These are phyloP conservation scores for Cicer cuneatum DNA, from an alignment of 306 rosid species.

Conservation along the genomic window DNA sequence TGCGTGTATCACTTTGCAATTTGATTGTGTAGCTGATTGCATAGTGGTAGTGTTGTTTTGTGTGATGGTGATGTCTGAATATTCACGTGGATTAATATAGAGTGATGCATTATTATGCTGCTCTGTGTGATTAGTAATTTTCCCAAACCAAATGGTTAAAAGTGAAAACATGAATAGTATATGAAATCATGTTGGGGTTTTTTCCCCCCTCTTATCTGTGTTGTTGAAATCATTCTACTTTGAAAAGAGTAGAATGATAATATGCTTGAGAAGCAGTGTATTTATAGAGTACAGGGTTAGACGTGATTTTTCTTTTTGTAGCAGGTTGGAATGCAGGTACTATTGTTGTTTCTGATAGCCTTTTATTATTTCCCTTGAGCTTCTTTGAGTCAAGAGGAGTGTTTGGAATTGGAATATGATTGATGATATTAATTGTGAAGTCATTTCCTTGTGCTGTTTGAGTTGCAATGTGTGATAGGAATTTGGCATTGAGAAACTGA, in stretches of 20 bases:
- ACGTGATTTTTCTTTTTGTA: not conserved
- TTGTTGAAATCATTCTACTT: not conserved
- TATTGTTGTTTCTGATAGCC: conserved; percentile 7
- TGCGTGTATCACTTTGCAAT: not conserved
- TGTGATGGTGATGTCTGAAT: conserved; percentile 7
- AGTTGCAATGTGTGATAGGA: conserved; percentile 1
- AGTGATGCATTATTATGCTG: not conserved
- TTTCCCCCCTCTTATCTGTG: not conserved
- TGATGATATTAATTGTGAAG: not conserved
- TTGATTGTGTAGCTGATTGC: conserved; percentile 11
- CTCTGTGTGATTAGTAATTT: not conserved
- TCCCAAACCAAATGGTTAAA: not conserved
- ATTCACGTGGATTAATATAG: not conserved
- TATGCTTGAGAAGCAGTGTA: not conserved
- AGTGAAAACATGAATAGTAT: not conserved
- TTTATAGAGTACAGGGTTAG: not conserved
- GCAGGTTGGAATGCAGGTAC: conserved; percentile 12
- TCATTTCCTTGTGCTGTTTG: conserved; percentile 7
- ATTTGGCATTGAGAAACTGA: conserved; percentile 14
- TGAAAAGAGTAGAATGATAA: conserved; percentile 14
- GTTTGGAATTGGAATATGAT: conserved; percentile 12
- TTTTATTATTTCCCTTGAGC: conserved; percentile 9
- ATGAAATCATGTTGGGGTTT: not conserved
- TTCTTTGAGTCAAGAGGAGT: not conserved
- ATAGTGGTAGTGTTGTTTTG: not conserved